These are phyloP conservation scores for Termitomyces sp. DNA, from an alignment of 768 basidiomycete species.

Conservation along the genomic window DNA sequence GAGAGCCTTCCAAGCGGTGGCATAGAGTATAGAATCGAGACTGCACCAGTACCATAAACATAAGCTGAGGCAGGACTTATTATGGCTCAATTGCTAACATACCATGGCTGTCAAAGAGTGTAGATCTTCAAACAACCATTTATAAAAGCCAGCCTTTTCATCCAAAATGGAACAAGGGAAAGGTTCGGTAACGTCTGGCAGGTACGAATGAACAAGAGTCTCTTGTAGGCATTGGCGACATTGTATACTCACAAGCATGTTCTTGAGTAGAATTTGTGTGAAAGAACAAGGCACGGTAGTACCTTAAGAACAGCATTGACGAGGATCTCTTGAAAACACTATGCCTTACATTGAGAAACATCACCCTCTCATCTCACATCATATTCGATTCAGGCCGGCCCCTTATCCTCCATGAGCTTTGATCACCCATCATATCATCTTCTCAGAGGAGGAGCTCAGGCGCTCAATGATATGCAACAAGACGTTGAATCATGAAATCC, in stretches of 20 bases:
- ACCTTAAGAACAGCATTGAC: not conserved
- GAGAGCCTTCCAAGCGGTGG: not conserved
- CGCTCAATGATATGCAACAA: not conserved
- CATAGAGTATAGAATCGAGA: not conserved
- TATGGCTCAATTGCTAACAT: not conserved
- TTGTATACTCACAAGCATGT: not conserved
- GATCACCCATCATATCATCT: not conserved
- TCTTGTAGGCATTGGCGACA: too few relatives aligned
- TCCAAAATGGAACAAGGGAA: too few relatives aligned
- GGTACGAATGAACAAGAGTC: too few relatives aligned
- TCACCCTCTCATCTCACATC: not conserved
- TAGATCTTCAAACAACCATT: too few relatives aligned
- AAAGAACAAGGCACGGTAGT: too few relatives aligned
- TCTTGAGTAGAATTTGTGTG: too few relatives aligned
- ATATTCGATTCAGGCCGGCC: not conserved
- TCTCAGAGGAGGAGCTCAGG: not conserved
- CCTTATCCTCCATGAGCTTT: not conserved
- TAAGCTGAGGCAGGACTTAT: too few relatives aligned
- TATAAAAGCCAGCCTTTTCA: too few relatives aligned
- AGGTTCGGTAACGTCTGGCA: too few relatives aligned
- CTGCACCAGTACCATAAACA: too few relatives aligned
- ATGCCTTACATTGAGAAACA: not conserved
- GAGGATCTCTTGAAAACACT: not conserved
- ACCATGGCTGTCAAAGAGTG: not conserved
- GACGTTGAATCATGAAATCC: not conserved